Percentiles rank a stretch among this genome's conserved stretches.
phyloP scores from a whole-genome alignment of 176 grass and related monocot genomes.

The Musa beccarii region DNA sequence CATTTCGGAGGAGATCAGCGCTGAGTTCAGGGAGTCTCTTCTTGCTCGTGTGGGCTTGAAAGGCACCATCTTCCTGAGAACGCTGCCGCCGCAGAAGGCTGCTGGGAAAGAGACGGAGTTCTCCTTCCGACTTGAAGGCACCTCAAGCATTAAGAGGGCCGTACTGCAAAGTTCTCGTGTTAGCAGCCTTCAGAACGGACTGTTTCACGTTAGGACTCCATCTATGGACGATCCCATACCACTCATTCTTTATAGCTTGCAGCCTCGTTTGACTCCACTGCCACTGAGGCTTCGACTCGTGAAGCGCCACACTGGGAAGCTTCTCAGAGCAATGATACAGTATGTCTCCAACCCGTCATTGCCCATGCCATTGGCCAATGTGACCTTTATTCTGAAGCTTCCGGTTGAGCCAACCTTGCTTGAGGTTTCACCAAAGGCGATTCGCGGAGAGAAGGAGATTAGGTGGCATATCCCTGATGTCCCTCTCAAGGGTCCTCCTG shows the following conservation, averaged over 20 bases:
- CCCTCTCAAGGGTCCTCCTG: constrained; percentile 60
- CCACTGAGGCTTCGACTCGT: constrained; percentile 79
- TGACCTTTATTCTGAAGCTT: constrained; percentile 78
- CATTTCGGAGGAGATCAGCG: constrained; percentile 80
- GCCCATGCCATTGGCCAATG: constrained; percentile 64
- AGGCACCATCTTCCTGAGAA: constrained; percentile 74
- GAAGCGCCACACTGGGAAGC: constrained; percentile 77
- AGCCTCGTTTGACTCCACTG: constrained; percentile 61
- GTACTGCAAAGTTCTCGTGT: constrained; percentile 59
- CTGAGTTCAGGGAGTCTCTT: constrained; percentile 82
- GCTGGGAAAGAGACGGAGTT: constrained; percentile 86
- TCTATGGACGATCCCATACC: constrained; percentile 81
- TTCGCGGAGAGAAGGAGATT: constrained; percentile 61
- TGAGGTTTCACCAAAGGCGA: constrained; percentile 84
- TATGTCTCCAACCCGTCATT: constrained; percentile 70
- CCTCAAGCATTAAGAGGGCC: constrained; percentile 73
- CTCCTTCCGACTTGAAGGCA: constrained; percentile 83
- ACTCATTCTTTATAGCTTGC: constrained; percentile 71
- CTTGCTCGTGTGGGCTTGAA: constrained; percentile 68
- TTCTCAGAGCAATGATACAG: constrained; percentile 90
- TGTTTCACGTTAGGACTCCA: constrained; percentile 67
- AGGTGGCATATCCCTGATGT: constrained; percentile 88
- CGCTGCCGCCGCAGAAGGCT: constrained; percentile 63
- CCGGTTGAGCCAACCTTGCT: constrained; percentile 79
- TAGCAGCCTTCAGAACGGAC: constrained; percentile 64